These are phyloP conservation scores for Neurospora sublineolata DNA, from an alignment of 495 filamentous ascomycete species.

Conservation along the genomic window DNA sequence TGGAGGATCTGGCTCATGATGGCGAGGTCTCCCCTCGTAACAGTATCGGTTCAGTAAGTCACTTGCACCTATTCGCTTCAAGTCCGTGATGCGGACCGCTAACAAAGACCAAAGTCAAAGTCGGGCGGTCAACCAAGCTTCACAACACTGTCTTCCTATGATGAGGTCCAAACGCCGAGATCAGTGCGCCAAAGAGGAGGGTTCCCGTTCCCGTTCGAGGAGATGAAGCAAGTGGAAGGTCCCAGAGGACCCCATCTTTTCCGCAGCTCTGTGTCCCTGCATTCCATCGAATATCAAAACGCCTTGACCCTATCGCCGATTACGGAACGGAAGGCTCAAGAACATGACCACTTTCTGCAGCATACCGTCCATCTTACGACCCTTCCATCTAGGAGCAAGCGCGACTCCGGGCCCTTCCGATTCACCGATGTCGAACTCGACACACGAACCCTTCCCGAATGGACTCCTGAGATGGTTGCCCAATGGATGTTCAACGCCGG, in stretches of 20 bases:
- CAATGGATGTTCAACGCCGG: constrained; percentile 65
- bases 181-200: constrained; percentile 32
- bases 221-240: constrained; percentile 56
- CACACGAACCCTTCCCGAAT: constrained; percentile 44
- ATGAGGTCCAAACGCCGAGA: constrained; percentile 60
- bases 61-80: not conserved
- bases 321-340: constrained; percentile 30
- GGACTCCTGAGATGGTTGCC: constrained; percentile 67
- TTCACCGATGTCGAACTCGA: constrained; percentile 46
- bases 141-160: constrained; percentile 65
- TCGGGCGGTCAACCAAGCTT: constrained; percentile 46
- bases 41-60: constrained; percentile 56
- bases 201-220: constrained; percentile 20
- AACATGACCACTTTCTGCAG: constrained; percentile 24
- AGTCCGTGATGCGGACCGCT: constrained; percentile 6
- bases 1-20: constrained; percentile 39
- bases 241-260: constrained; percentile 87
- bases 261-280: constrained; percentile 42
- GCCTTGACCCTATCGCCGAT: constrained; percentile 57
- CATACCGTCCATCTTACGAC: constrained; percentile 20
- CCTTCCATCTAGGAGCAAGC: constrained; percentile 19
- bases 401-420: constrained; percentile 30
- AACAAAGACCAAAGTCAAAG: constrained; percentile 27
- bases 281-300: constrained; percentile 45
- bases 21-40: constrained; percentile 51